These are phyloP conservation scores for Acacia acuminata DNA, from an alignment of 306 rosid genomes.

Conservation along the genomic window DNA sequence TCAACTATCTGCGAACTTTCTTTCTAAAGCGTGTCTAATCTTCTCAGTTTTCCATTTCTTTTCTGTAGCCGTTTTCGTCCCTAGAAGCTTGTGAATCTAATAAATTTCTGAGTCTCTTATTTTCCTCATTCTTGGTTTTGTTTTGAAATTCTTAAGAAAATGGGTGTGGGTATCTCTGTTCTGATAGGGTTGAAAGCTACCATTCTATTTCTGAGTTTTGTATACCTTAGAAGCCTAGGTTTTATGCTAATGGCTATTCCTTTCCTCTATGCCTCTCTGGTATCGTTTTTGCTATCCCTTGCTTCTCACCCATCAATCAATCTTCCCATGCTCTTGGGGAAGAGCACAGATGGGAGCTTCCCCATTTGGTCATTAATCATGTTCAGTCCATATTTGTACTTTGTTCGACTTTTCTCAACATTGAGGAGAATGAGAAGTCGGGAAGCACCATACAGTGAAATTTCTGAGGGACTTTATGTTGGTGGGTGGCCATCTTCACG, in stretches of 20 bases:
- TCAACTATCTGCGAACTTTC: background rate
- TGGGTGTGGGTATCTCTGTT: constrained; percentile 77
- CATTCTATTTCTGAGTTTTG: constrained; percentile 42
- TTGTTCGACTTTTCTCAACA: constrained; percentile 64
- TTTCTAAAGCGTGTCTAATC: background rate
- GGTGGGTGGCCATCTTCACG: constrained; percentile 90
- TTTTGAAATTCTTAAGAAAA: constrained; percentile 1
- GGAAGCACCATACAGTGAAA: constrained; percentile 60
- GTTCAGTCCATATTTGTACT: constrained; percentile 78
- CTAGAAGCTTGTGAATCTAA: background rate
- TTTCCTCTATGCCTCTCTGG: constrained; percentile 65
- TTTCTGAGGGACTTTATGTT: constrained; percentile 70
- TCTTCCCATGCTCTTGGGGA: constrained; percentile 79
- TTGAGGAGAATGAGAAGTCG: constrained; percentile 59
- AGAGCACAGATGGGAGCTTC: constrained; percentile 70
- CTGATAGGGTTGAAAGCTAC: constrained; percentile 66
- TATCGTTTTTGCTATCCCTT: constrained; percentile 57
- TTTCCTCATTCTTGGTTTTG: background rate
- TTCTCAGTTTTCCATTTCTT: background rate
- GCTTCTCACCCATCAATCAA: constrained; percentile 74
- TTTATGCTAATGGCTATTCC: constrained; percentile 55
- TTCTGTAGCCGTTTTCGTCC: background rate
- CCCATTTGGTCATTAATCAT: constrained; percentile 60
- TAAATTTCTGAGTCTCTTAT: background rate
- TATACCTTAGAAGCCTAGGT: constrained; percentile 45